Evolutionary conservation across 257 asterid species (phyloP), one percentile per base, ranked within the genome.

Genomic region (Petunia axillaris): DNA sequence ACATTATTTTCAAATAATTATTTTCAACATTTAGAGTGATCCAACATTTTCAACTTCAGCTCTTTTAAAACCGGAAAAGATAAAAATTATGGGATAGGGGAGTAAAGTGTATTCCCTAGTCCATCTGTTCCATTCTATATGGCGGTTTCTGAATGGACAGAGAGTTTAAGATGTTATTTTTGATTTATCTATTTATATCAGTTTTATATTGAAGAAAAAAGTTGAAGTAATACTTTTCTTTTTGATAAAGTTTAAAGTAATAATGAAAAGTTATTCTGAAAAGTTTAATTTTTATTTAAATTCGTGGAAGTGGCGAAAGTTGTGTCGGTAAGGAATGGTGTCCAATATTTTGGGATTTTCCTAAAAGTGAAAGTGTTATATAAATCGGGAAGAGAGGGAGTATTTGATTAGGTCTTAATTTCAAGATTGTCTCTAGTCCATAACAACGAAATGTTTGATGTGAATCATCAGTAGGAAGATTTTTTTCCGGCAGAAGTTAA

Each of bases 21-120:
- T 63, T 63, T 36, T 63, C 38, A 8, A 39, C 40, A 68, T 43
- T 67, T 8, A 68, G 4, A 44, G 41, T 43, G 76, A 15, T 44
- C 40, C 55, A 8, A n/a, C 40, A 43, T 68, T 68, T 43, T 68
- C 57, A 68, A 25, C 57, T n/a, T 60, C 15, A 4, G 16, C 76
- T 16, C 40, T 8, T 68, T 39, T 67, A 41, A 66, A 67, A 67
- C 8, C 53, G 15, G 25, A 44, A 8, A 68, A 43, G 57, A 68
- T 44, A 68, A 44, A 44, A 6, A 2, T 68, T 44, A 44, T 16
- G 40, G 76, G 76, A 68, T 44, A 44, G 8, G 9, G 46, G 76
- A 68, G 55, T 43, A 68, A 43, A 15, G 38, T 68, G n/a, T 43
- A 43, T 57, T 68, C 57, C 76, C 76, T 43, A 44, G 39, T 43